Base-by-base conservation (phyloP, 2,329 filamentous ascomycete species). In the Penicillium sp. region DNA sequence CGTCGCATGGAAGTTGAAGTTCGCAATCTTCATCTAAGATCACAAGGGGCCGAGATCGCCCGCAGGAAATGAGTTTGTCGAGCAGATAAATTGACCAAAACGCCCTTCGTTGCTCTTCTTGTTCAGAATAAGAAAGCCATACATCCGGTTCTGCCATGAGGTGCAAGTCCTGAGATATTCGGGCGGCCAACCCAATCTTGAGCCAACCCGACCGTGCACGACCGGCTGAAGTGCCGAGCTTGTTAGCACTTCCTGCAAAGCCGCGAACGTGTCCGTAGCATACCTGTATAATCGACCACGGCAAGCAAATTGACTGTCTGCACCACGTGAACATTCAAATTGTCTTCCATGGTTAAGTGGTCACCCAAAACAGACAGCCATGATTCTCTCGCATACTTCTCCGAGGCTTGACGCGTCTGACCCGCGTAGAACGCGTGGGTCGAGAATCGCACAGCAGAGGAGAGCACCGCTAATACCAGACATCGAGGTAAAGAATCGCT, bases 121-220 rank as follows among this genome's bases (percentile, higher is more conserved):
- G 66, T 38, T 68, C 62, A 0, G 56, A 24, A 34, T 52, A 50
- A 9, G 65, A 48, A 1, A 66, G 45, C 34, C 56, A 57, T 8
- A 39, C 22, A 7, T 42, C 42, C 2, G 64, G 59, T 16, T 69
- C 67, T 3, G 43, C 55, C 60, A 67, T 68, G 8, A 70, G 69
- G 9, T 67, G 68, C 16, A 75, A 71, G 42, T 65, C 65, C 45
- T 71, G 69, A 6, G 89, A 92, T 69, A 84, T 94, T 39, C 90
- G 94, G 63, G 75, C 64, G 1, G 67, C 62, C 3, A 68, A 47
- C 3, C 65, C 66, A 13, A 69, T 64, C 24, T 76, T 75, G 6
- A 77, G 53, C 75, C 73, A 77, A 1, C 66, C 72, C 9, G 69
- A 62, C 41, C 64, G 62, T 5, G 65, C 62, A 22, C 67, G 66